Percentiles rank a stretch among this genome's conserved stretches.
Evolutionary conservation across 1,139 yeast species (phyloP).

Genomic region (Candida sanyaensis): DNA sequence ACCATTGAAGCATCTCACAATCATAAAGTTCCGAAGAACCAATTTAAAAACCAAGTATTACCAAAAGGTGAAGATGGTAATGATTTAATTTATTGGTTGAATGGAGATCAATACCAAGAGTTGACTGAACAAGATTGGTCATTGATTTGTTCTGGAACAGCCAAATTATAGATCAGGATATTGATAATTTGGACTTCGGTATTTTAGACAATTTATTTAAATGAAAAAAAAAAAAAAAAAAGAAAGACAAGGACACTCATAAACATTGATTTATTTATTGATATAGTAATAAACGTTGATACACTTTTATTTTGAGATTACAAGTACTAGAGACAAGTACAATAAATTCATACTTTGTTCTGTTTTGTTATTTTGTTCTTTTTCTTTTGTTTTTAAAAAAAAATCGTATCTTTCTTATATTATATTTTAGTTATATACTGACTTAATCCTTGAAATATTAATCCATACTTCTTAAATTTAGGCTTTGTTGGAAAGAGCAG

Average conservation of each 20-base stretch:
- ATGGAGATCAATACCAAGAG: slow-evolving; percentile 54
- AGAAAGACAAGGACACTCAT: background rate
- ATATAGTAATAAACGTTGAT: background rate
- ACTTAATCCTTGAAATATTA: background rate
- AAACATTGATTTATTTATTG: background rate
- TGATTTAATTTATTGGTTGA: slow-evolving; percentile 73
- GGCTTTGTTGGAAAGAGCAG: slow-evolving; percentile 73
- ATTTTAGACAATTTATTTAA: background rate
- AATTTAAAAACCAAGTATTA: slow-evolving; percentile 72
- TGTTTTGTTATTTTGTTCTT: too few species aligned
- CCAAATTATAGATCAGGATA: slow-evolving; percentile 30
- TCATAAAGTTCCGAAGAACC: slow-evolving; percentile 82
- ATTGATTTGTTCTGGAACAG: slow-evolving; percentile 41
- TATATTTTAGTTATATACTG: background rate
- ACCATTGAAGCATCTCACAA: slow-evolving; percentile 73
- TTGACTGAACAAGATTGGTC: slow-evolving; percentile 64
- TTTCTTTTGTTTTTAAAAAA: background rate
- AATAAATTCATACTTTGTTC: too few species aligned
- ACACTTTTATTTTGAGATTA: background rate
- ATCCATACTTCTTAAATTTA: slow-evolving; percentile 1
- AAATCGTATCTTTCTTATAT: background rate
- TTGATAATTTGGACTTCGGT: background rate
- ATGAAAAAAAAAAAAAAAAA: background rate
- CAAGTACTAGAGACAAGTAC: background rate
- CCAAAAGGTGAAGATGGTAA: slow-evolving; percentile 68